These are phyloP conservation scores for Oryza officinalis DNA, from an alignment of 176 grass and related monocot genomes.

Conservation along the genomic window DNA sequence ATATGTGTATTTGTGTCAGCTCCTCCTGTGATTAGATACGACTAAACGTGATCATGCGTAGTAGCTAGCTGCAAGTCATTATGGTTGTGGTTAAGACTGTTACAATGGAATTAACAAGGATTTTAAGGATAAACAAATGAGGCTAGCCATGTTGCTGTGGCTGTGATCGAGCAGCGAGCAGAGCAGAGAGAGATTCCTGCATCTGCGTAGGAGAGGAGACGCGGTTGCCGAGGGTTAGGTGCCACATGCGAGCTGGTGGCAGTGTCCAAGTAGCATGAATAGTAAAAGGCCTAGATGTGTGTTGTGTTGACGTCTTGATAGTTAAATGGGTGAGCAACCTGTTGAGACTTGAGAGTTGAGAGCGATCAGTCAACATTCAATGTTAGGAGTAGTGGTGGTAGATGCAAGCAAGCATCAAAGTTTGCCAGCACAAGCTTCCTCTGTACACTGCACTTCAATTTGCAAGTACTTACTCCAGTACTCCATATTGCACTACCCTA, in stretches of 20 bases:
- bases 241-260: constrained; percentile 20
- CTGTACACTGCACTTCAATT: background rate
- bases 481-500: too few species aligned
- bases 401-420: constrained; percentile 1
- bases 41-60: background rate
- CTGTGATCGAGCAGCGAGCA: background rate
- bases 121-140: background rate
- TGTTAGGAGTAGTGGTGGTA: background rate
- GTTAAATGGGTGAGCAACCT: constrained; percentile 3
- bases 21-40: background rate
- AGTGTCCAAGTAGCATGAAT: constrained; percentile 19
- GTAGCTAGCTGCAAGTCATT: background rate
- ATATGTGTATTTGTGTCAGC: background rate
- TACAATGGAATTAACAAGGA: background rate
- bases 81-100: constrained; percentile 8
- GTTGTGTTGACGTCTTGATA: constrained; percentile 10
- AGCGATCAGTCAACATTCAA: constrained; percentile 29
- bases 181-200: constrained; percentile 28
- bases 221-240: constrained; percentile 22
- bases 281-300: background rate
- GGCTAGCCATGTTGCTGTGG: constrained; percentile 9
- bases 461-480: too few species aligned
- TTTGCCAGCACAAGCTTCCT: background rate
- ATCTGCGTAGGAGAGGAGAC: constrained; percentile 3
- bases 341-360: background rate